Percentiles rank a stretch among this genome's conserved stretches.
Evolutionary conservation across 225 moss, liverwort and hornwort genomes (phyloP).

Genomic region (Sphagnum contortum): DNA sequence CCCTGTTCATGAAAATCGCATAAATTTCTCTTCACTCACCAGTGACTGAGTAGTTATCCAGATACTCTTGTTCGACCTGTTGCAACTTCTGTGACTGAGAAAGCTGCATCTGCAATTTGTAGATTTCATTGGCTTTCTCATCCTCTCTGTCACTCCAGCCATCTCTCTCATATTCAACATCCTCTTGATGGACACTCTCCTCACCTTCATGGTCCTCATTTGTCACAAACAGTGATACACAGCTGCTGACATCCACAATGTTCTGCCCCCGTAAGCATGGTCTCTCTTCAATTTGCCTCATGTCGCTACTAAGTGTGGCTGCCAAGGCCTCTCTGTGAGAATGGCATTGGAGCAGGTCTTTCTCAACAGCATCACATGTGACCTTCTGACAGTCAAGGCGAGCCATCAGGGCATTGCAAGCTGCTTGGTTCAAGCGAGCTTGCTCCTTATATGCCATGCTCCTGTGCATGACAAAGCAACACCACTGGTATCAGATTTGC

Average conservation of each 20-base stretch:
- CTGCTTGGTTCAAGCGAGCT: conserved; percentile 68
- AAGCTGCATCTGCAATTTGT: conserved; percentile 21
- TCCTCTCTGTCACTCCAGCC: conserved; percentile 28
- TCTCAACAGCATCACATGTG: conserved; percentile 61
- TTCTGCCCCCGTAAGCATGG: conserved; percentile 28
- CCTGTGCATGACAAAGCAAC: conserved; percentile 10
- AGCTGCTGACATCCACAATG: conserved; percentile 58
- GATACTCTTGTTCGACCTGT: neutral
- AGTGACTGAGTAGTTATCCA: too few relatives aligned
- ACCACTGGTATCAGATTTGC: too few relatives aligned
- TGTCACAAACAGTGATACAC: conserved; percentile 45
- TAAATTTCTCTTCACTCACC: too few relatives aligned
- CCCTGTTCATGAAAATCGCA: too few relatives aligned
- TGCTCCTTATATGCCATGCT: conserved; percentile 66
- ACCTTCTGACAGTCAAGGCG: conserved; percentile 64
- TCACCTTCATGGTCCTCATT: conserved; percentile 36
- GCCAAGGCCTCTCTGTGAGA: conserved; percentile 47
- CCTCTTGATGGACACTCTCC: too few relatives aligned
- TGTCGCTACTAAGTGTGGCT: conserved; percentile 31
- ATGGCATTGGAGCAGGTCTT: conserved; percentile 58
- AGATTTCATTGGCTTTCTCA: conserved; percentile 19
- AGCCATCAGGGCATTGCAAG: conserved; percentile 62
- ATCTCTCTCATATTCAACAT: conserved; percentile 11
- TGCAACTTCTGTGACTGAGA: conserved; percentile 13
- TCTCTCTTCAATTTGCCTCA: conserved; percentile 13